A percentile compares a stretch with the other conserved stretches of the same genome.
Conservation (phyloP, 179 eudicot species). For the Amaranthus tricolor region DNA sequence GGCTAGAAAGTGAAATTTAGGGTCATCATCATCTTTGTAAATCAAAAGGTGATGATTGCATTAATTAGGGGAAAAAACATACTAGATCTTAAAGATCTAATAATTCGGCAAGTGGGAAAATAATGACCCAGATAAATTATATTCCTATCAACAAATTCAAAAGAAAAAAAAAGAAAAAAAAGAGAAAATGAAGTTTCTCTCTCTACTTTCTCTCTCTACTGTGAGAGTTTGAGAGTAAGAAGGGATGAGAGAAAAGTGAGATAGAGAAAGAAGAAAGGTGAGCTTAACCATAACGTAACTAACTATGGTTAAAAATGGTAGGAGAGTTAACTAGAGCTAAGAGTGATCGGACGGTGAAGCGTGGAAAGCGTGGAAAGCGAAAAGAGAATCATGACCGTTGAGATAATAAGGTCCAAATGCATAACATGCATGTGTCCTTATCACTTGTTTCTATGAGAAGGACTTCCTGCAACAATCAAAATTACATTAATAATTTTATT, state of each 20-base stretch:
- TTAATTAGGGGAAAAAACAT: background rate
- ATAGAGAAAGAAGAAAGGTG: conserved; percentile 1
- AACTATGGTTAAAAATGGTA: conserved; percentile 9
- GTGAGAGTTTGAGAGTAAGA: conserved; percentile 10
- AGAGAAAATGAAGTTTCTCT: conserved; percentile 5
- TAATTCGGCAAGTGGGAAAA: background rate
- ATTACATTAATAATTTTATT: too few relatives aligned
- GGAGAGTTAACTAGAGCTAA: conserved; percentile 1
- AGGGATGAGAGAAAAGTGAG: conserved; percentile 4
- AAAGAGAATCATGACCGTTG: conserved; percentile 44
- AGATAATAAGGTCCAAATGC: conserved; percentile 20
- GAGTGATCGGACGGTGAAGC: conserved; percentile 38
- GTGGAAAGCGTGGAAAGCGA: conserved; percentile 22
- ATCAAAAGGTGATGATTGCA: conserved; percentile 50
- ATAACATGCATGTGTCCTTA: conserved; percentile 55
- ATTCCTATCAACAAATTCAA: background rate
- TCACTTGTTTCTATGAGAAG: conserved; percentile 41
- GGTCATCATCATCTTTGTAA: conserved; percentile 30
- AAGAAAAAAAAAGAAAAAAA: background rate
- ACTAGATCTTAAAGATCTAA: conserved; percentile 10
- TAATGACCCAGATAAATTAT: background rate
- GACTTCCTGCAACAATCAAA: conserved; percentile 16
- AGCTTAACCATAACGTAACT: conserved; percentile 8
- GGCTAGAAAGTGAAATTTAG: conserved; percentile 19
- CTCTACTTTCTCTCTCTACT: conserved; percentile 25